A percentile compares a stretch with the other conserved stretches of the same genome.
These are phyloP conservation scores for Epithele typhae DNA, from an alignment of 768 basidiomycete genomes.

Conservation along the genomic window DNA sequence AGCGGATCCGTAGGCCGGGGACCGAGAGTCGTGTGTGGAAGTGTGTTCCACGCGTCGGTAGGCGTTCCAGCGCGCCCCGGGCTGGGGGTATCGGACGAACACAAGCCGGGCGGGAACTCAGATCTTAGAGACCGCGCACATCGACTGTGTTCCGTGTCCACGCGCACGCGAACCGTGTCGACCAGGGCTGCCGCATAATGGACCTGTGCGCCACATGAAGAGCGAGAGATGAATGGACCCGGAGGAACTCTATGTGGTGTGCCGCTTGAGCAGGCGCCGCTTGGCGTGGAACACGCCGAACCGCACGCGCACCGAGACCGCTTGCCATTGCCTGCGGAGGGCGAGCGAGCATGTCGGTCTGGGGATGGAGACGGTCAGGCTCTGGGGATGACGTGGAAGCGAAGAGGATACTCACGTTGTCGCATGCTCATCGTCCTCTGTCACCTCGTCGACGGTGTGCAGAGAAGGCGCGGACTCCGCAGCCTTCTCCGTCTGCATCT, in stretches of 20 bases:
- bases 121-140: conserved; percentile 1
- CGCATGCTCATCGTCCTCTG: conserved; percentile 12
- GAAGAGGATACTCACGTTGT: conserved; percentile 16
- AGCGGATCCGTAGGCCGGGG: conserved; percentile 6
- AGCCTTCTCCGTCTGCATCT: conserved; percentile 12
- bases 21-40: neutral
- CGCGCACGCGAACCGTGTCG: conserved; percentile 12
- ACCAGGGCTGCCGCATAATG: conserved; percentile 5
- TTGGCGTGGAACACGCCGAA: conserved; percentile 56
- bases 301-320: conserved; percentile 48
- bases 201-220: conserved; percentile 7
- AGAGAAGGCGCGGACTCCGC: neutral
- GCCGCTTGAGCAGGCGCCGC: conserved; percentile 23
- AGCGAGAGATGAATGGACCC: neutral
- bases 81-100: neutral
- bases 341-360: conserved; percentile 57
- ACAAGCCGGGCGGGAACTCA: conserved; percentile 1
- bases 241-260: neutral
- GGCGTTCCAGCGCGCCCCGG: conserved; percentile 7
- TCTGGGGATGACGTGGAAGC: neutral
- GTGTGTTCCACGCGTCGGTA: conserved; percentile 6
- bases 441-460: conserved; percentile 6
- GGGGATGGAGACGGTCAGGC: conserved; percentile 2
- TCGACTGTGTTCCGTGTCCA: conserved; percentile 11
- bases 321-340: conserved; percentile 58